Conservation (phyloP, 2,329 filamentous ascomycete species). For the Fusarium sp. region DNA sequence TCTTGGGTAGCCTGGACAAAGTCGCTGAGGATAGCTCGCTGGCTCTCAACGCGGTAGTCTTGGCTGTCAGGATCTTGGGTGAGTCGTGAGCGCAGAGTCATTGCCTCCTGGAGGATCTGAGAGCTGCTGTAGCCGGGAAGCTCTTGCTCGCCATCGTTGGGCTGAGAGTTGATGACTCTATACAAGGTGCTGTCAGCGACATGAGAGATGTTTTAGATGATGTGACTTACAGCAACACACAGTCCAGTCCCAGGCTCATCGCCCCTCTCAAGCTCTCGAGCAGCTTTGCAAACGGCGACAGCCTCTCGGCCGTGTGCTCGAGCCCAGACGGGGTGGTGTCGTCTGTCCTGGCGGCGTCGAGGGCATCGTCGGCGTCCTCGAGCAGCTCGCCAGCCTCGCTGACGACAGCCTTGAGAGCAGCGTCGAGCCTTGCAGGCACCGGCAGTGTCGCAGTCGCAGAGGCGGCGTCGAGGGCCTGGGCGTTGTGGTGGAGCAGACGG, state of each 20-base stretch:
- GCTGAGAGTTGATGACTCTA: slow-evolving; percentile 41
- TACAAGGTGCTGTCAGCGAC: slow-evolving; percentile 6
- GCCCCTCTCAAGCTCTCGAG: slow-evolving; percentile 37
- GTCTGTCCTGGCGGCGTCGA: slow-evolving; percentile 26
- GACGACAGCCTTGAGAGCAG: slow-evolving; percentile 34
- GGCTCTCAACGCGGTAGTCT: slow-evolving; percentile 34
- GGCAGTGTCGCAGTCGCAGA: slow-evolving; percentile 26
- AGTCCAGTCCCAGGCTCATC: slow-evolving; percentile 42
- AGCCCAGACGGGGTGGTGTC: slow-evolving; percentile 33
- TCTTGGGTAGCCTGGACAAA: slow-evolving; percentile 42
- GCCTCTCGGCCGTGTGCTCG: slow-evolving; percentile 41
- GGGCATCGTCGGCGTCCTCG: slow-evolving; percentile 41
- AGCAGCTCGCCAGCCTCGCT: slow-evolving; percentile 31
- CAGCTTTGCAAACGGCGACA: slow-evolving; percentile 34
- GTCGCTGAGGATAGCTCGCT: slow-evolving; percentile 30
- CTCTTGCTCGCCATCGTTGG: slow-evolving; percentile 28
- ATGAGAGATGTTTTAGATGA: not conserved
- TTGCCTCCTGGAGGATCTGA: slow-evolving; percentile 43
- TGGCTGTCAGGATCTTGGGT: slow-evolving; percentile 33
- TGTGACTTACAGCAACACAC: slow-evolving; percentile 35
- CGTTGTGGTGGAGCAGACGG: slow-evolving; percentile 43
- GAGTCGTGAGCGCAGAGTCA: slow-evolving; percentile 35
- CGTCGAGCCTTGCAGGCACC: slow-evolving; percentile 26
- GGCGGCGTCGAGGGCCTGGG: slow-evolving; percentile 29
- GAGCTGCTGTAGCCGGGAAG: slow-evolving; percentile 46